Evolutionary conservation across 805 yeast species (phyloP), one percentile per base, ranked within the genome.

Genomic region (Saccharomycopsis microspora): DNA sequence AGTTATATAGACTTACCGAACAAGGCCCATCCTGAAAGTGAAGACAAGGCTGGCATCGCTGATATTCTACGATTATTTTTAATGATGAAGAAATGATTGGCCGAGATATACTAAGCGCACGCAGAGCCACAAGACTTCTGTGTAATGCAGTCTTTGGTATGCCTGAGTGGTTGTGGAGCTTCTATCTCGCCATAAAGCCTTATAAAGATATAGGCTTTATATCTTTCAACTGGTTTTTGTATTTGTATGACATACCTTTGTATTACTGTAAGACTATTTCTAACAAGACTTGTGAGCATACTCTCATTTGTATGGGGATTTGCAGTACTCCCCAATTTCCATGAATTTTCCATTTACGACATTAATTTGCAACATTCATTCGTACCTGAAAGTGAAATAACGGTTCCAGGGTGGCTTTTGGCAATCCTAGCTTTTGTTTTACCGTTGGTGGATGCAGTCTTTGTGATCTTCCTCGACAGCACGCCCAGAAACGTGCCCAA

Each of bases 21-120:
- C 36, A 55, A 32, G 33, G 59, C 60, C 60, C 60, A 57, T 9
- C 60, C 60, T 10, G 55, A 39, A 42, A 54, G 48, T 30, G 57
- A 51, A 4, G 57, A 29, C n/a, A 51, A 31, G 33, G 54, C 52
- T 32, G 49, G 54, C 55, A 52, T 52, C 35, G 36, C 46, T 19
- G 32, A 6, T 27, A 39, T 19, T 19, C 19, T 19, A 19, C 19
- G 19, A 19, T 19, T 19, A 19, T 19, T 19, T 19, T 19, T 19
- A 19, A 19, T 19, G 19, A 19, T 19, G 19, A 19, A 19, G 19
- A 19, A 19, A 19, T 19, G 19, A 19, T 19, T 19, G 19, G 19
- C 19, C 19, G 19, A 19, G 19, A 19, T 19, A 19, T 19, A 19
- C 19, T 19, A 19, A 19, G 19, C 19, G 19, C 19, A 19, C 19